These are phyloP conservation scores for Hypholoma sublateritium DNA, from an alignment of 768 basidiomycete species.

Conservation along the genomic window DNA sequence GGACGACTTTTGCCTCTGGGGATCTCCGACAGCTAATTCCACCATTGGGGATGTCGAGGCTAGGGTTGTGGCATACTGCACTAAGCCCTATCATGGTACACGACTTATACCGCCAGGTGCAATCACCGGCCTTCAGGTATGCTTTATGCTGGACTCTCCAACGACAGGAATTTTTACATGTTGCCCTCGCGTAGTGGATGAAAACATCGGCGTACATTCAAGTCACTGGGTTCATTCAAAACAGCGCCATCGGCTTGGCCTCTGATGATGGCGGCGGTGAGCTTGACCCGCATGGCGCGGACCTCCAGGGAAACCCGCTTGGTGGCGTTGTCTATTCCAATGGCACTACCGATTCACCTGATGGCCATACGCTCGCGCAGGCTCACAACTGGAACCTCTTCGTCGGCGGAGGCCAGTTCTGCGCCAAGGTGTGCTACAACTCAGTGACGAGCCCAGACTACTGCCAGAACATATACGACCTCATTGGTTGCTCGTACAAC, in stretches of 20 bases:
- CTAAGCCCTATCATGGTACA: slow-evolving; percentile 62
- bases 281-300: slow-evolving; percentile 76
- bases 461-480: slow-evolving; percentile 71
- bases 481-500: slow-evolving; percentile 70
- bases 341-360: slow-evolving; percentile 37
- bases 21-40: slow-evolving; percentile 45
- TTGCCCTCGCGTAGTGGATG: slow-evolving; percentile 19
- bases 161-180: neutral
- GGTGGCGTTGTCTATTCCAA: slow-evolving; percentile 71
- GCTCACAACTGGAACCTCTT: slow-evolving; percentile 73
- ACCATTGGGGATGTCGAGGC: slow-evolving; percentile 65
- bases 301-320: slow-evolving; percentile 73
- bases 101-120: slow-evolving; percentile 68
- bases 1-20: slow-evolving; percentile 70
- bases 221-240: slow-evolving; percentile 64
- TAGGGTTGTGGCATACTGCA: slow-evolving; percentile 73
- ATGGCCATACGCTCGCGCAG: slow-evolving; percentile 49
- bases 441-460: slow-evolving; percentile 38
- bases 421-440: slow-evolving; percentile 70
- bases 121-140: slow-evolving; percentile 59
- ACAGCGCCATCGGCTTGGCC: slow-evolving; percentile 54
- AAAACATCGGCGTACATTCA: slow-evolving; percentile 59
- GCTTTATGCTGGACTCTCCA: neutral
- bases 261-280: slow-evolving; percentile 69
- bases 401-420: slow-evolving; percentile 61